Evolutionary conservation across 164 flowering plant species (phyloP).

Genomic region (Pachysandra terminalis): DNA sequence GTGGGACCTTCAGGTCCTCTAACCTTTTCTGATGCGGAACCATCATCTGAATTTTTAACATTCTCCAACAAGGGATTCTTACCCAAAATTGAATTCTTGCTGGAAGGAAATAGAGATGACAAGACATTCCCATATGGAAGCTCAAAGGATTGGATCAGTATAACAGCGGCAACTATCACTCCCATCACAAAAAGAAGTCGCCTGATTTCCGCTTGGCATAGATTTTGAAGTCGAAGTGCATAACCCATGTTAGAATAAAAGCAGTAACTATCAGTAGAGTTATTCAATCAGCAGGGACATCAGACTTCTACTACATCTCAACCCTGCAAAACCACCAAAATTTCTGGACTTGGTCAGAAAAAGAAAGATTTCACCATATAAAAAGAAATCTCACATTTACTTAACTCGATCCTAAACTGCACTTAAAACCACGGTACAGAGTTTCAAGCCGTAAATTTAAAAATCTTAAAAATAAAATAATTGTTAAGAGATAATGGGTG

Average conservation of each 20-base stretch:
- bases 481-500: too few species aligned
- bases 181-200: conserved; percentile 12
- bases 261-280: not conserved
- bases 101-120: not conserved
- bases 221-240: not conserved
- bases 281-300: not conserved
- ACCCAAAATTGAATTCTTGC: not conserved
- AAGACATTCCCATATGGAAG: conserved; percentile 14
- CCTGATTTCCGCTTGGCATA: not conserved
- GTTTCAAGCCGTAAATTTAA: not conserved
- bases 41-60: not conserved
- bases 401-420: not conserved
- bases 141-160: conserved; percentile 12
- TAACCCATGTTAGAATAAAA: not conserved
- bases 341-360: not conserved
- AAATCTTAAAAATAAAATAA: too few species aligned
- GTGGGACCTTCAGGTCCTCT: not conserved
- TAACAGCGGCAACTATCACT: not conserved
- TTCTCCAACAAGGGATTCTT: not conserved
- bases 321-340: not conserved
- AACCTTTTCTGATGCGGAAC: not conserved
- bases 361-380: not conserved
- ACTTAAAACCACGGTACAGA: not conserved
- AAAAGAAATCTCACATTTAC: not conserved
- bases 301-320: not conserved